phyloP scores from a whole-genome alignment of 139 green algal genomes.

The Astrephomene gubernaculifera region DNA sequence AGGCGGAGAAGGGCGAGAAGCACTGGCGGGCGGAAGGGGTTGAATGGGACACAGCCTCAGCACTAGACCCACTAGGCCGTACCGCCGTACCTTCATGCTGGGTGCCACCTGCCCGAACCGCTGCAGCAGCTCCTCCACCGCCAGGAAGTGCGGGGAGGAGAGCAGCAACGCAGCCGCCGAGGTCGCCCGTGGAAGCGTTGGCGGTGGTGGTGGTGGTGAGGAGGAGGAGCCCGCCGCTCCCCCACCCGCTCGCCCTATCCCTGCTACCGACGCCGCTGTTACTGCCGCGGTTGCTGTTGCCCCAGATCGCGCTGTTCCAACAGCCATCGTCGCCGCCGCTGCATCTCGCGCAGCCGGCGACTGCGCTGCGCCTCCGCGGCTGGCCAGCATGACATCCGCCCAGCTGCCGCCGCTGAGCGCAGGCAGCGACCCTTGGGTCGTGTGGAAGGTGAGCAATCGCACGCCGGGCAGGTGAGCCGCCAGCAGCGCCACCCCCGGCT shows the following conservation, averaged over 20 bases:
- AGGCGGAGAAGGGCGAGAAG: background rate
- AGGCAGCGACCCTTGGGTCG: constrained; percentile 3
- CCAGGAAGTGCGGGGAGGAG: constrained; percentile 26
- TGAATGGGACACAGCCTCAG: background rate
- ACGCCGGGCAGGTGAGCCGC: constrained; percentile 33
- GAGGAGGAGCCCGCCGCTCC: background rate
- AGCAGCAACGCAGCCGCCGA: constrained; percentile 26
- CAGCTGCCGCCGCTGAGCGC: background rate
- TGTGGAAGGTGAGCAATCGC: constrained; percentile 9
- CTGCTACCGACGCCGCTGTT: too few relatives aligned
- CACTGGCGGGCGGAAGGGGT: background rate
- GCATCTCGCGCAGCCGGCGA: background rate
- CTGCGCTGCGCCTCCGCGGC: background rate
- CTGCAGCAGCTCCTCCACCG: constrained; percentile 34
- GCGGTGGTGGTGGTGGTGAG: too few relatives aligned
- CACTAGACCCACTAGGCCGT: background rate
- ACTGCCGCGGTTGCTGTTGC: too few relatives aligned
- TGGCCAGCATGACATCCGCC: constrained; percentile 5
- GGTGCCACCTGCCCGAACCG: constrained; percentile 10
- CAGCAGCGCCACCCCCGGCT: background rate
- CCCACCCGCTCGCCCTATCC: background rate
- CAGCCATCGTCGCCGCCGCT: background rate
- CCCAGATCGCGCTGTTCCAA: background rate
- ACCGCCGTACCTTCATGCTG: constrained; percentile 17
- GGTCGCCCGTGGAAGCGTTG: background rate